A percentile compares a stretch with the other conserved stretches of the same genome.
phyloP scores from a whole-genome alignment of 495 filamentous ascomycete species.

The Penicillium antarcticum region DNA sequence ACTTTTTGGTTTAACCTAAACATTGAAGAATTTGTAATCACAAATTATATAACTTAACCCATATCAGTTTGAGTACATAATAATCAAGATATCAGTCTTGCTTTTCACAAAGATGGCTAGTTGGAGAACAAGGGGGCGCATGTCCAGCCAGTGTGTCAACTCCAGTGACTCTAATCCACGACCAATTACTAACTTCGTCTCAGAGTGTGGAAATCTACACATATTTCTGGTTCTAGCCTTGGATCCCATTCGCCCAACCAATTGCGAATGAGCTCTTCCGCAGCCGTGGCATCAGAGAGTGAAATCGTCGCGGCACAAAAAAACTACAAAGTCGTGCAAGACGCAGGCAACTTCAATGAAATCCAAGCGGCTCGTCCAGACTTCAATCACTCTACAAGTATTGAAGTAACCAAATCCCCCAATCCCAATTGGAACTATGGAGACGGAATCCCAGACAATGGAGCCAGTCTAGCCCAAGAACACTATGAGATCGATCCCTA shows the following conservation, averaged over 20 bases:
- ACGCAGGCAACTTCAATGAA: slow-evolving; percentile 59
- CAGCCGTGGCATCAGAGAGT: slow-evolving; percentile 1
- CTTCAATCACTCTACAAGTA: slow-evolving; percentile 47
- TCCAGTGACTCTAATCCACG: background rate
- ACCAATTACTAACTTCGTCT: background rate
- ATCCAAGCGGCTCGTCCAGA: slow-evolving; percentile 64
- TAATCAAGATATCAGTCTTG: background rate
- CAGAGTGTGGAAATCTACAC: background rate
- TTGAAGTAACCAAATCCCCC: slow-evolving; percentile 65
- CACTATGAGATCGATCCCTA: slow-evolving; percentile 81
- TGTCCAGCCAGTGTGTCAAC: slow-evolving; percentile 1
- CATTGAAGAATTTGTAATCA: too few relatives aligned
- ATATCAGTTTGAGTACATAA: too few relatives aligned
- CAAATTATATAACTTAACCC: too few relatives aligned
- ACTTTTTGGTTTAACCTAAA: background rate
- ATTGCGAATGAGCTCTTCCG: slow-evolving; percentile 17
- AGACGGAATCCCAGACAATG: slow-evolving; percentile 59
- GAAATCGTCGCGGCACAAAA: slow-evolving; percentile 9
- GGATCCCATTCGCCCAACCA: background rate
- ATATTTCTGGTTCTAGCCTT: background rate
- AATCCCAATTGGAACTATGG: slow-evolving; percentile 72
- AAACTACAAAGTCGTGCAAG: slow-evolving; percentile 28
- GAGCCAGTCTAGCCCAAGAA: slow-evolving; percentile 39
- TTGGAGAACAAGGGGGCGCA: background rate
- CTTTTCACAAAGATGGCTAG: background rate